A percentile compares a stretch with the other conserved stretches of the same genome.
phyloP scores from a whole-genome alignment of 2,329 filamentous ascomycete genomes.

The Emericellopsis cladophorae region DNA sequence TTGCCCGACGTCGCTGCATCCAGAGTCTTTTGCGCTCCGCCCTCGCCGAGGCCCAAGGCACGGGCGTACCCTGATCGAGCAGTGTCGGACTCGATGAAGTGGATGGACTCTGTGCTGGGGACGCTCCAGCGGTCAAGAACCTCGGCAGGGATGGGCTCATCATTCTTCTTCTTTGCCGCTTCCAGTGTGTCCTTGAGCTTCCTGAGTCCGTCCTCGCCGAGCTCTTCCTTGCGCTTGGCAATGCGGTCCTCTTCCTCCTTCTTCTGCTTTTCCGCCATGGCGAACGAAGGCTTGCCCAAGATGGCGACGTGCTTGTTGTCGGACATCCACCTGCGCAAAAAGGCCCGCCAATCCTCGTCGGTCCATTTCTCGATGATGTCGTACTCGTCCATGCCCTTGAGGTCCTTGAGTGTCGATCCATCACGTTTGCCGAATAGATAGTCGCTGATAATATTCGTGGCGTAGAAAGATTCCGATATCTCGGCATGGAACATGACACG shows the following conservation, averaged over 20 bases:
- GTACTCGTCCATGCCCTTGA: constrained; percentile 44
- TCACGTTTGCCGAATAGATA: constrained; percentile 83
- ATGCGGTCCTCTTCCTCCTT: constrained; percentile 67
- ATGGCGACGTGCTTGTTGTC: constrained; percentile 82
- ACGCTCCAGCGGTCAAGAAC: constrained; percentile 75
- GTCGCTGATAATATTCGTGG: constrained; percentile 77
- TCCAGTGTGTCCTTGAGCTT: constrained; percentile 65
- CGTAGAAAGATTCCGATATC: constrained; percentile 67
- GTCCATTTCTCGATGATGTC: constrained; percentile 67
- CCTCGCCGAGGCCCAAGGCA: constrained; percentile 53
- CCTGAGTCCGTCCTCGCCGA: constrained; percentile 74
- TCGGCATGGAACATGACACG: constrained; percentile 79
- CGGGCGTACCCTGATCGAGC: constrained; percentile 72
- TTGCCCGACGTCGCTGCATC: constrained; percentile 50
- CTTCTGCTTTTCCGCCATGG: constrained; percentile 71
- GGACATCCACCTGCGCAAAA: constrained; percentile 71
- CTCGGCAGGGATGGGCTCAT: constrained; percentile 69
- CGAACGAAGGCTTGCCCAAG: constrained; percentile 72
- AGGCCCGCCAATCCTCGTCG: constrained; percentile 72
- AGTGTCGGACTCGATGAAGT: constrained; percentile 82
- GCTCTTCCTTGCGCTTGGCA: constrained; percentile 61
- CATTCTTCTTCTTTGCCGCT: constrained; percentile 76
- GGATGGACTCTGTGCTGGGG: constrained; percentile 78
- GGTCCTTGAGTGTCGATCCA: constrained; percentile 57
- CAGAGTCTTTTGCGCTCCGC: constrained; percentile 61